These are phyloP conservation scores for Lentinula guzmanii DNA, from an alignment of 768 basidiomycete genomes.

Conservation along the genomic window DNA sequence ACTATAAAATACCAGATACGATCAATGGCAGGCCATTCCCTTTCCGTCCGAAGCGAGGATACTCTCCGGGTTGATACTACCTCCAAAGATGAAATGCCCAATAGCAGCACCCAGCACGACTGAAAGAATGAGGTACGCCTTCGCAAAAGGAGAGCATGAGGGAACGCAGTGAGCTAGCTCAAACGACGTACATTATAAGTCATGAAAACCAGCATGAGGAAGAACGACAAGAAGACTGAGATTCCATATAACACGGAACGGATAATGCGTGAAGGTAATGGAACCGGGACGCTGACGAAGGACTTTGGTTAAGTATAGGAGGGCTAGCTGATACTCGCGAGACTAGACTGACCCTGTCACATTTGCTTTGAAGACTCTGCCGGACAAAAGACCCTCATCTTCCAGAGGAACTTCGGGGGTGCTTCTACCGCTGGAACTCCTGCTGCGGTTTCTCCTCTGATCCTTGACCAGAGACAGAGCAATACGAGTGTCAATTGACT, in stretches of 20 bases:
- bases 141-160: background rate
- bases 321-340: too few relatives aligned
- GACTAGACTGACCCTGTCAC: conserved; percentile 34
- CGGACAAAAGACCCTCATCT: conserved; percentile 48
- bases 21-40: conserved; percentile 75
- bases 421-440: conserved; percentile 29
- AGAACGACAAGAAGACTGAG: conserved; percentile 75
- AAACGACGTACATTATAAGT: conserved; percentile 72
- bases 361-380: conserved; percentile 31
- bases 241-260: conserved; percentile 71
- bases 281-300: conserved; percentile 40
- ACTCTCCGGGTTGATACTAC: conserved; percentile 56
- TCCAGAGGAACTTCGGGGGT: conserved; percentile 40
- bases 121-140: conserved; percentile 85
- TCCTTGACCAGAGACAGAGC: conserved; percentile 45
- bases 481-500: conserved; percentile 52
- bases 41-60: conserved; percentile 50
- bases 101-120: conserved; percentile 77
- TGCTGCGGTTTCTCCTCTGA: conserved; percentile 26
- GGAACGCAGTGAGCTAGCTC: background rate
- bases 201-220: conserved; percentile 96
- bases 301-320: background rate
- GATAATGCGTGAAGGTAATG: conserved; percentile 41
- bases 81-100: conserved; percentile 77
- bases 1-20: background rate